phyloP scores from a whole-genome alignment of 2,329 filamentous ascomycete genomes.

The Botryotinia globosa region DNA sequence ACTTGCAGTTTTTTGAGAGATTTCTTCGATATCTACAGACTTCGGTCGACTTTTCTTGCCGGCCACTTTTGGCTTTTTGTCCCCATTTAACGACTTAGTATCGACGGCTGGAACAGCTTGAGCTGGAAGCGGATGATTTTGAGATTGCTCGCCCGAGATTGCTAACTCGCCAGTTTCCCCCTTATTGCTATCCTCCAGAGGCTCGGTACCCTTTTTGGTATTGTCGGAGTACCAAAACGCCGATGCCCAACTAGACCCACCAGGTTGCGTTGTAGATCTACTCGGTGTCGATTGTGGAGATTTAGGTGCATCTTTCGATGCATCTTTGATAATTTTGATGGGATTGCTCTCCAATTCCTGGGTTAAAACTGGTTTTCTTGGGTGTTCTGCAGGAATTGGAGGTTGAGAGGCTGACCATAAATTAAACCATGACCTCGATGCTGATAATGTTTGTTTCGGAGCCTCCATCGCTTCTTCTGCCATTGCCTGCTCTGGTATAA shows the following conservation, averaged over 20 bases:
- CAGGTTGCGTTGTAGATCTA: slow-evolving; percentile 19
- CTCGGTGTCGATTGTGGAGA: slow-evolving; percentile 10
- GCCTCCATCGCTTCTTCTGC: slow-evolving; percentile 16
- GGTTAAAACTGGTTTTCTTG: slow-evolving; percentile 24
- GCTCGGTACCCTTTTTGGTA: slow-evolving; percentile 31
- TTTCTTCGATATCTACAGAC: slow-evolving; percentile 31
- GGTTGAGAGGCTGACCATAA: slow-evolving; percentile 33
- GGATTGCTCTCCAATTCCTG: neutral
- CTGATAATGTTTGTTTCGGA: slow-evolving; percentile 2
- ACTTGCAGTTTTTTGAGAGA: slow-evolving; percentile 19
- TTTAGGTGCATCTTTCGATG: slow-evolving; percentile 13
- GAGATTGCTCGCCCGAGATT: slow-evolving; percentile 55
- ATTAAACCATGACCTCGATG: slow-evolving; percentile 36
- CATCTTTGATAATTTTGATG: slow-evolving; percentile 29
- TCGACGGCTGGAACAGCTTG: slow-evolving; percentile 23
- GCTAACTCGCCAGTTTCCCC: slow-evolving; percentile 48
- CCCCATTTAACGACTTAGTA: slow-evolving; percentile 20
- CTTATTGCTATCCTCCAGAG: slow-evolving; percentile 11
- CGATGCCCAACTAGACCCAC: slow-evolving; percentile 66
- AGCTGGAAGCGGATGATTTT: slow-evolving; percentile 46
- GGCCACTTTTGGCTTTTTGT: slow-evolving; percentile 28
- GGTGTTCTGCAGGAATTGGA: slow-evolving; percentile 28
- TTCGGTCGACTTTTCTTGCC: slow-evolving; percentile 31
- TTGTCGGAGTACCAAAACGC: slow-evolving; percentile 63
- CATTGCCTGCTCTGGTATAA: slow-evolving; percentile 5